Percentiles rank a stretch among this genome's conserved stretches.
phyloP scores from a whole-genome alignment of 108 stramenopile genomes.

The Nannochloropsis salina region DNA sequence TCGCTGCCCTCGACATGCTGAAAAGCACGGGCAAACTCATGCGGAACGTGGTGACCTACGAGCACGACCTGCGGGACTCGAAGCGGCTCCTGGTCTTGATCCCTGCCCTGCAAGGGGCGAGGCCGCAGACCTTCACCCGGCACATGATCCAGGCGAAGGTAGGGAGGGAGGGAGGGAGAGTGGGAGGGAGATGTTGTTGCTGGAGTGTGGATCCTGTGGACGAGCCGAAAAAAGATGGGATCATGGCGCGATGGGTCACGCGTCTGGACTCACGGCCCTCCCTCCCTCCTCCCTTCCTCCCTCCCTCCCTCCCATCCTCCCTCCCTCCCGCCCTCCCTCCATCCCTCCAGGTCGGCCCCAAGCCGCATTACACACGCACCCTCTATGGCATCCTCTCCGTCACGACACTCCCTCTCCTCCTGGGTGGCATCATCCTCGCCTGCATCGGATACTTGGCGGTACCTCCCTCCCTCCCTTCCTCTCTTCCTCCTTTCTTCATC shows the following conservation, averaged over 20 bases:
- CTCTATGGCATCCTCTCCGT: not conserved
- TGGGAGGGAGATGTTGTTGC: too few species aligned
- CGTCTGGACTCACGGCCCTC: too few species aligned
- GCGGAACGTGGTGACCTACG: not conserved
- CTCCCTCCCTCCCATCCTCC: not conserved
- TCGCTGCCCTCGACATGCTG: not conserved
- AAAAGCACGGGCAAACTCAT: not conserved
- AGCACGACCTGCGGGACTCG: not conserved
- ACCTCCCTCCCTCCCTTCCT: not conserved
- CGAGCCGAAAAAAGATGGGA: too few species aligned
- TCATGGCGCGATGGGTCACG: too few species aligned
- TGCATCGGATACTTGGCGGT: not conserved
- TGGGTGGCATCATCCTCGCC: not conserved
- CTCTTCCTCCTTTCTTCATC: not conserved
- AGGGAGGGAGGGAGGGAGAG: not conserved
- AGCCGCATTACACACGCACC: not conserved
- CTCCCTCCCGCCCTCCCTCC: not conserved
- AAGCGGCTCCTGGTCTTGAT: not conserved
- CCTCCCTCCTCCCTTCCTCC: too few species aligned
- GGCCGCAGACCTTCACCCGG: conserved; percentile 6
- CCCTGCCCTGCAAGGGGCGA: not conserved
- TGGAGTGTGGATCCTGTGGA: too few species aligned
- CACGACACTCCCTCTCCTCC: not conserved
- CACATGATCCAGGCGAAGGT: conserved; percentile 9
- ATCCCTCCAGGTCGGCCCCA: not conserved